Conservation (phyloP, 2,329 filamentous ascomycete species). For the Curvularia verruculosa region DNA sequence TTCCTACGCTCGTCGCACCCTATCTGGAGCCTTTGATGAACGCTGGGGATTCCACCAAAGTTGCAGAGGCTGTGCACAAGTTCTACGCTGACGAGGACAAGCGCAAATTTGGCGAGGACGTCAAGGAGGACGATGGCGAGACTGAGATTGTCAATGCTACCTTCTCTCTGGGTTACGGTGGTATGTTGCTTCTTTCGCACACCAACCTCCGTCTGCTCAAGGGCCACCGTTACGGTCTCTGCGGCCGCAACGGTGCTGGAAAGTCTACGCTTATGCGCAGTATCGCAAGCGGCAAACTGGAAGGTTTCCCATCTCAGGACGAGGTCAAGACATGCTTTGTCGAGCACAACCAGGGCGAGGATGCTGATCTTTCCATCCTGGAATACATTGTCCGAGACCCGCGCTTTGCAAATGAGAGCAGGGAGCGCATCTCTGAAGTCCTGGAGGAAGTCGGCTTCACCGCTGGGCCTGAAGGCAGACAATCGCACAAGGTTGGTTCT, state of each 20-base stretch:
- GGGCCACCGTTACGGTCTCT: slow-evolving; percentile 95
- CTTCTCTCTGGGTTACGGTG: slow-evolving; percentile 96
- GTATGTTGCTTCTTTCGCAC: slow-evolving; percentile 95
- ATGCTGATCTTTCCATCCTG: slow-evolving; percentile 93
- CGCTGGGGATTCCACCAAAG: slow-evolving; percentile 64
- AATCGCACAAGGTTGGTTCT: slow-evolving; percentile 88
- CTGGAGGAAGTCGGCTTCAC: slow-evolving; percentile 94
- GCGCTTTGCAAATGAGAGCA: slow-evolving; percentile 77
- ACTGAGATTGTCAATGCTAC: slow-evolving; percentile 96
- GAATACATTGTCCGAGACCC: slow-evolving; percentile 92
- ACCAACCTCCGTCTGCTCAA: slow-evolving; percentile 94
- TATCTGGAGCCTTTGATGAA: slow-evolving; percentile 77
- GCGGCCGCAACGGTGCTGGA: slow-evolving; percentile 93
- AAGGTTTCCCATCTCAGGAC: slow-evolving; percentile 93
- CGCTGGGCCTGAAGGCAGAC: slow-evolving; percentile 83
- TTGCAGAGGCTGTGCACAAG: slow-evolving; percentile 75
- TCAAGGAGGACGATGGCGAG: slow-evolving; percentile 90
- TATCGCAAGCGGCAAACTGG: slow-evolving; percentile 93
- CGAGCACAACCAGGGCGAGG: slow-evolving; percentile 98
- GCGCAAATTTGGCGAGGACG: slow-evolving; percentile 81
- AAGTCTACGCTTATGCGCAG: slow-evolving; percentile 99
- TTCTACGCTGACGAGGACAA: slow-evolving; percentile 84
- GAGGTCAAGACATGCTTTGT: slow-evolving; percentile 96
- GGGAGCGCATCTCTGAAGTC: slow-evolving; percentile 81
- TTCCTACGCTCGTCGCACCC: slow-evolving; percentile 70